Base-by-base conservation (phyloP, 441 rosid species). In the Rhodomyrtus psidioides region DNA sequence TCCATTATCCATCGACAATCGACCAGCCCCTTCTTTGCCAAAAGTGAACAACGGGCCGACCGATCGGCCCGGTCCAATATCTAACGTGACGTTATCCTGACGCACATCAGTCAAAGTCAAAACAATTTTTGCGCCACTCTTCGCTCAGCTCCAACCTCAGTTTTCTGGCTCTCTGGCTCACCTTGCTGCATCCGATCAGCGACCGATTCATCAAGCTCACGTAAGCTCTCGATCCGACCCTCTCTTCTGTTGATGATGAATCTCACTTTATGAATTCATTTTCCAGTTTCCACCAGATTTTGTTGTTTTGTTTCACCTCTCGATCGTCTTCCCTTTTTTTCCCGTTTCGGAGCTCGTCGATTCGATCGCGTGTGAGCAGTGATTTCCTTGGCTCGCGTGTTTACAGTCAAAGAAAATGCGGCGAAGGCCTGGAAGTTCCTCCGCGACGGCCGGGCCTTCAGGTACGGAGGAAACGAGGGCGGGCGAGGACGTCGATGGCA, bases 371-470 rank as follows among this genome's bases (percentile, higher is more conserved):
- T 8, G 26, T 9, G 58, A 3, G 26, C 79, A 23, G 24, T 3
- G 44, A 53, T 16, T 16, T 16, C 55, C 55, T 16, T 53, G 55
- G 55, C 55, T 53, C 55, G 55, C 16, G 16, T 16, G 19, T 53
- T 53, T 53, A 2, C 55, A 15, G 55, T 16, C 55, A 6, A 6
- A 53, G 19, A 5, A 34, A 42, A 65, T 65, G 79, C 79, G 79
- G 21, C 46, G 59, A 55, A 55, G 54, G 55, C 84, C 76, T 42
- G 86, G 62, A 53, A 75, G 54, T 57, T 76, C 88, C 21, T 82
- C 86, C 17, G 6, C 54, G 76, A n/a, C 12, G 62, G 39, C 87
- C 28, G 86, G 87, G 23, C 88, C 93, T 53, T 84, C 92, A 24
- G 53, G 84, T 55, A 59, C 83, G 9, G 87, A 82, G 55, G 70